Evolutionary conservation across 2,329 filamentous ascomycete species (phyloP), one percentile per base, ranked within the genome.

Genomic region (Fusarium sp.): DNA sequence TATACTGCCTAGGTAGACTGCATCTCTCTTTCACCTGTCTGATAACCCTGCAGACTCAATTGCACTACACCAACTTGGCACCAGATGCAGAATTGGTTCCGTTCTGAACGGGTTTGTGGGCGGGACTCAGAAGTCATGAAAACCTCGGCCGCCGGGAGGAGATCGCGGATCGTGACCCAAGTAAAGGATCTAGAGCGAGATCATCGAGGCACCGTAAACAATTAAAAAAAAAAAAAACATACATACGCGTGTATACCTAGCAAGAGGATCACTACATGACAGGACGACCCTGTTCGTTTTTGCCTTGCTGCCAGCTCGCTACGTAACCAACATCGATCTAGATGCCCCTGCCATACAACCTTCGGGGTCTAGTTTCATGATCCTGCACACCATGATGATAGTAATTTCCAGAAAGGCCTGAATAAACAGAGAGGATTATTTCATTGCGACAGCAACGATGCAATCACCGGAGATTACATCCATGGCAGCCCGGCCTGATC

Each of bases 331-430:
- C 63, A 62, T 70, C 45, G 55, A 75, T 73, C 68, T 66, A 47
- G 41, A 59, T 47, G 57, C 73, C 66, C 62, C 70, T 73, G 62
- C 64, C 52, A 64, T 60, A 60, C 62, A 62, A 58, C 66, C 58
- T 62, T 70, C 62, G 60, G 56, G 68, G 68, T 72, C 41, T 73
- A 61, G 76, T 74, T 74, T 75, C 72, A 78, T 68, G 67, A 68
- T 74, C 71, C 72, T 72, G 63, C 66, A 66, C 64, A 62, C 75
- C 71, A 74, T 68, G 60, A 69, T 57, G 55, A 70, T 71, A 57
- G 52, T 69, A 77, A 78, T 78, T 77, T 78, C 76, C 73, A 77
- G 56, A 62, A 63, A 71, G 63, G 61, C 74, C 56, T 65, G 56
- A 55, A 57, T 45, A 62, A 34, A 55, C 61, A 57, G 56, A 74